Percentiles rank a stretch among this genome's conserved stretches.
phyloP scores from a whole-genome alignment of 1,139 yeast species.

The Magnusiomyces ingens region DNA sequence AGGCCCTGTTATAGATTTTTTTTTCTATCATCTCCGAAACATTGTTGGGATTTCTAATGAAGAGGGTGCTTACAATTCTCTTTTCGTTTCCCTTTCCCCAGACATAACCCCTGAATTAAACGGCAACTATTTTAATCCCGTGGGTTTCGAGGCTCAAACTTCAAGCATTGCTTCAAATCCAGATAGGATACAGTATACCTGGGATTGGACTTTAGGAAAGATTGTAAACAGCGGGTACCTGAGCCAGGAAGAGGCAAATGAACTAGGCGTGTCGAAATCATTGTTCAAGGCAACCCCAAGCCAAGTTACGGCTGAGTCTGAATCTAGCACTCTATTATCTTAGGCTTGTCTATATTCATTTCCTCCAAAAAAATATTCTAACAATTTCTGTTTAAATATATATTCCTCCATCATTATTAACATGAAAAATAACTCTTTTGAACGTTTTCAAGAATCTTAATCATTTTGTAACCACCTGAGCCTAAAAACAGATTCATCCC shows the following conservation, averaged over 20 bases:
- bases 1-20: constrained; percentile 64
- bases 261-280: too few species aligned
- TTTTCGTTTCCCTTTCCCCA: constrained; percentile 58
- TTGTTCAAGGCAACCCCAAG: too few species aligned
- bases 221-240: constrained; percentile 25
- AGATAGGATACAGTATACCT: constrained; percentile 61
- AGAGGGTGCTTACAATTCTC: constrained; percentile 61
- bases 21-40: constrained; percentile 62
- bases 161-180: constrained; percentile 53
- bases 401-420: too few species aligned
- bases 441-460: too few species aligned
- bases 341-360: too few species aligned
- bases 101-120: constrained; percentile 44
- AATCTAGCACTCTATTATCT: too few species aligned
- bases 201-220: constrained; percentile 77
- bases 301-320: too few species aligned
- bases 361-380: too few species aligned
- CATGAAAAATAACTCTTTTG: too few species aligned
- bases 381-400: too few species aligned
- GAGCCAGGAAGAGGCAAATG: not conserved
- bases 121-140: constrained; percentile 51
- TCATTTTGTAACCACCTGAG: too few species aligned
- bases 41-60: constrained; percentile 66
- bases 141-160: constrained; percentile 50
- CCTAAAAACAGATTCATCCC: too few species aligned